These are phyloP conservation scores for Haplosporangium sp. DNA, from an alignment of 371 early-diverging fungal species.

Conservation along the genomic window DNA sequence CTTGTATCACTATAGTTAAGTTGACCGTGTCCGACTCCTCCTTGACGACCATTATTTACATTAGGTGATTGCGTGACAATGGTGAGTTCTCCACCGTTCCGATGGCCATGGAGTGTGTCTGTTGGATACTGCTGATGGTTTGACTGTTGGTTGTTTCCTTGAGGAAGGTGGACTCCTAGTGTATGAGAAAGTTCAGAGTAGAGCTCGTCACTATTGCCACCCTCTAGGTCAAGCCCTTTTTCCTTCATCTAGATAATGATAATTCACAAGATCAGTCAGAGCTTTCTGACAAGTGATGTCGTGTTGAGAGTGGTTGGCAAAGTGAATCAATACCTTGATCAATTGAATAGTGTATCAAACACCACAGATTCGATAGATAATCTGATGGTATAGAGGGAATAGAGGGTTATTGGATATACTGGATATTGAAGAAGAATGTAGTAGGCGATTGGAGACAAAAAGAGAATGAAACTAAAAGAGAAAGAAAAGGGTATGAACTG, in stretches of 20 bases:
- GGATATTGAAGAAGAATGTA: background rate
- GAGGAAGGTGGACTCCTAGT: conserved; percentile 38
- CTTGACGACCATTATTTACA: background rate
- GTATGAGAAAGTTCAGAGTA: conserved; percentile 42
- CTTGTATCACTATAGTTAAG: conserved; percentile 9
- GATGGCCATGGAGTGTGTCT: conserved; percentile 9
- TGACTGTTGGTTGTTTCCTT: conserved; percentile 3
- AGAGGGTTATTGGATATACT: background rate
- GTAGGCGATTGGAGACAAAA: background rate
- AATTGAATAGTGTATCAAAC: background rate
- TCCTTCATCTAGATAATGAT: conserved; percentile 36
- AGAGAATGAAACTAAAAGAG: background rate
- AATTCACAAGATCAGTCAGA: background rate
- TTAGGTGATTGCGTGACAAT: conserved; percentile 30
- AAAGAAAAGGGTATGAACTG: background rate
- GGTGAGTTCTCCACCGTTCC: conserved; percentile 24
- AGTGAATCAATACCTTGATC: background rate
- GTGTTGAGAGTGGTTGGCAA: background rate
- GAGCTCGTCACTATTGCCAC: conserved; percentile 45
- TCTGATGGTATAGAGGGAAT: background rate
- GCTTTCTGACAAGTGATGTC: background rate
- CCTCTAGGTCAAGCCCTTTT: conserved; percentile 42
- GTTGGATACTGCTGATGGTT: background rate
- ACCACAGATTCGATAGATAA: background rate
- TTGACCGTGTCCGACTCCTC: conserved; percentile 3